Percentiles rank a stretch among this genome's conserved stretches.
Evolutionary conservation across 257 asterid species (phyloP).

Genomic region (Oldenlandia corymbosa): DNA sequence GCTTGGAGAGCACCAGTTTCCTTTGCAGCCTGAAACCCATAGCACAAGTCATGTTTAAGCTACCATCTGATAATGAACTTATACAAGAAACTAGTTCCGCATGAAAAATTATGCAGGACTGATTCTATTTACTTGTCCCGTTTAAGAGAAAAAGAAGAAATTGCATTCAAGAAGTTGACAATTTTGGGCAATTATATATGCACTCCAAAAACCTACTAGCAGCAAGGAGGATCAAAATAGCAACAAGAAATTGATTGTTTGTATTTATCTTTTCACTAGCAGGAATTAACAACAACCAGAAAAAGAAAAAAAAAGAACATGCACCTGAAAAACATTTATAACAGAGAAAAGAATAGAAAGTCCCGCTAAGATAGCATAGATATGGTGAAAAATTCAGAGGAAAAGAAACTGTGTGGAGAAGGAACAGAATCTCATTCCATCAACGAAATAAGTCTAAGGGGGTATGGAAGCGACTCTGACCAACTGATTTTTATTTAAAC

Average conservation of each 20-base stretch:
- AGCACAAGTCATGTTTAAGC: not conserved
- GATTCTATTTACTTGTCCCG: not conserved
- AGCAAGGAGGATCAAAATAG: not conserved
- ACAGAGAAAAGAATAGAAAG: not conserved
- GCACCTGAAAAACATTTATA: not conserved
- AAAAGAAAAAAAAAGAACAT: too few relatives aligned
- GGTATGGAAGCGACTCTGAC: not conserved
- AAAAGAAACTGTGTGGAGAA: not conserved
- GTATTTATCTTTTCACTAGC: not conserved
- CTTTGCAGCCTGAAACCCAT: conserved; percentile 65
- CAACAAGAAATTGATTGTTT: not conserved
- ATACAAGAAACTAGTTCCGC: not conserved
- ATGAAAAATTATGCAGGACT: not conserved
- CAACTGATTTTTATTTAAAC: too few relatives aligned
- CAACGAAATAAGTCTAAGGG: not conserved
- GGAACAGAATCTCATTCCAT: too few relatives aligned
- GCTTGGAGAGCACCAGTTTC: conserved; percentile 90
- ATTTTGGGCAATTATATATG: not conserved
- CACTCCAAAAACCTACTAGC: not conserved
- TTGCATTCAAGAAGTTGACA: not conserved
- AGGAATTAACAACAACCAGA: too few relatives aligned
- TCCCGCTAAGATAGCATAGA: not conserved
- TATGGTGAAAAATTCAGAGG: not conserved
- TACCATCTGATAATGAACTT: not conserved
- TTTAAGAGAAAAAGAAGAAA: not conserved